Conservation (phyloP, 257 asterid genomes). For the Solanum chiquidenum region DNA sequence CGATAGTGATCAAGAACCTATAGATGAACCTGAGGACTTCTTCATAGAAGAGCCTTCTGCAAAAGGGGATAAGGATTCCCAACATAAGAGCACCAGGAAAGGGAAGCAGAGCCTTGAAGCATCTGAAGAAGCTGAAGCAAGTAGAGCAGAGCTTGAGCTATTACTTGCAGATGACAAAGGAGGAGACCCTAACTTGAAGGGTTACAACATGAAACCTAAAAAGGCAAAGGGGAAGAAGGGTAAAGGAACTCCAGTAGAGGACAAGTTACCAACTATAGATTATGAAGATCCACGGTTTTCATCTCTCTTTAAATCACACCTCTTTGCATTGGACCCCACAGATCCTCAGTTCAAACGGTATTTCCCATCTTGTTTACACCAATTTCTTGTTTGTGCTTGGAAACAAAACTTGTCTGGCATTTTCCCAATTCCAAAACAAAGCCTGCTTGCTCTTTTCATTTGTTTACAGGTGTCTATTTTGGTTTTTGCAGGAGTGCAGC, state of each 20-base stretch:
- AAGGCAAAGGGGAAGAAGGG: conserved; percentile 53
- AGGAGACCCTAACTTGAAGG: conserved; percentile 47
- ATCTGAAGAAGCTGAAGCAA: conserved; percentile 50
- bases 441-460: not conserved
- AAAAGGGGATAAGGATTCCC: conserved; percentile 11
- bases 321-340: conserved; percentile 83
- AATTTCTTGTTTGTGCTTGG: not conserved
- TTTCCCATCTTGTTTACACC: not conserved
- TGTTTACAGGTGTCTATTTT: not conserved
- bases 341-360: conserved; percentile 97
- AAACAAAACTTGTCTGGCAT: not conserved
- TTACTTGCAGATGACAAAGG: conserved; percentile 67
- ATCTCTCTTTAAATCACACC: conserved; percentile 40
- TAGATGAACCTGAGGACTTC: conserved; percentile 63
- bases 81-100: conserved; percentile 12
- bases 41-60: conserved; percentile 50
- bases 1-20: conserved; percentile 38
- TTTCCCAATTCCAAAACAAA: not conserved
- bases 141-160: conserved; percentile 82
- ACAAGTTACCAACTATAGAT: conserved; percentile 46
- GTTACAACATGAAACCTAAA: conserved; percentile 62
- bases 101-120: conserved; percentile 24
- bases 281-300: conserved; percentile 78
- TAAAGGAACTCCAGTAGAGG: conserved; percentile 40
- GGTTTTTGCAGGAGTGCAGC: conserved; percentile 39